Base-by-base conservation (phyloP, 306 rosid species). In the Lablab purpureus region DNA sequence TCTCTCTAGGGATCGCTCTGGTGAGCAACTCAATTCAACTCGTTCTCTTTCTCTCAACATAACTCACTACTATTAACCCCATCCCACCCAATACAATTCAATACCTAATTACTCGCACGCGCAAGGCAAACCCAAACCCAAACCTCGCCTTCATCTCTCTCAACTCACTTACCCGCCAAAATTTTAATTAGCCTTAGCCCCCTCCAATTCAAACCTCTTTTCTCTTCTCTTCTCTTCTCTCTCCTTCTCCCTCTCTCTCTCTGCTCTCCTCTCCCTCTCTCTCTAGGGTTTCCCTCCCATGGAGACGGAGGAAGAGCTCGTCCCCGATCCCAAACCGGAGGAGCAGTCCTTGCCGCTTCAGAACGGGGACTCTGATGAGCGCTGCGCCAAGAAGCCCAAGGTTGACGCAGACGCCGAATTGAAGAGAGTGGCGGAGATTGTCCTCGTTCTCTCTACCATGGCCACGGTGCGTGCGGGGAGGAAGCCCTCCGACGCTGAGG, bases 351-450 rank as follows among this genome's bases (percentile, higher is more conserved):
- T 23, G 63, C 72, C 50, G 52, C 14, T 80, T 21, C 73, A 82
- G 86, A 89, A 87, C 45, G 94, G 89, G 85, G 64, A 18, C 83
- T 36, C 2, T 23, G 89, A 66, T 22, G 73, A 82, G 37, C 89
- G 67, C 18, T 67, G 59, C 49, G 76, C 55, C 54, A 91, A 93
- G 92, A 93, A 78, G 88, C 79, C 93, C 4, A 90, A 87, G 78
- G 54, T 77, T 8, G 91, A 10, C 18, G 27, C n/a, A 2, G 74
- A 43, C n/a, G 77, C 47, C 12, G 87, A 81, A 27, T 81, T 91
- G 65, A 91, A 84, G 91, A 82, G 93, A 77, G 98, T 95, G 71
- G 99, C 99, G 75, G 97, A 93, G 90, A 91, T 95, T 85, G 94
- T 95, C 62, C 58, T 95, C 73, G 98, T 87, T 22, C 58, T 95